These are phyloP conservation scores for Penicillium sclerotiorum DNA, from an alignment of 2,329 filamentous ascomycete species.

Conservation along the genomic window DNA sequence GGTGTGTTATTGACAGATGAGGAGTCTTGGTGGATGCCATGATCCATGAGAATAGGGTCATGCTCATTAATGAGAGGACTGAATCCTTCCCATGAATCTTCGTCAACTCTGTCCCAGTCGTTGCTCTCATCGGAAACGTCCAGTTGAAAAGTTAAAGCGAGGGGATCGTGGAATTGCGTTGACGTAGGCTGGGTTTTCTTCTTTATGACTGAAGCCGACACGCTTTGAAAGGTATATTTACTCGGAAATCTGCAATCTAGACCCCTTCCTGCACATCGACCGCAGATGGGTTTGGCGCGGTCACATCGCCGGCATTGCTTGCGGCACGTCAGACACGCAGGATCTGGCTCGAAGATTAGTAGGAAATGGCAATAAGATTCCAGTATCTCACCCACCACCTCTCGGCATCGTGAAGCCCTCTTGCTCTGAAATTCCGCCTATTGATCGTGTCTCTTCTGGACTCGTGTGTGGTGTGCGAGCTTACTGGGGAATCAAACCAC, in stretches of 20 bases:
- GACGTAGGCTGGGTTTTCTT: not conserved
- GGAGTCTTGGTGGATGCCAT: not conserved
- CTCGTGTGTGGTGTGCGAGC: not conserved
- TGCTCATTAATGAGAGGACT: not conserved
- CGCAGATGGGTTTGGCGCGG: not conserved
- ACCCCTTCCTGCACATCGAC: not conserved
- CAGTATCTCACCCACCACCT: not conserved
- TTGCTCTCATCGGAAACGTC: not conserved
- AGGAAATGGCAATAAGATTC: not conserved
- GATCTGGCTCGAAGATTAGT: not conserved
- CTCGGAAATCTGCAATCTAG: not conserved
- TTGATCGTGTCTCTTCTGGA: not conserved
- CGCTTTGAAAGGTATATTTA: not conserved
- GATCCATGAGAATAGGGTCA: not conserved
- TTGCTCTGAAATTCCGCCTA: not conserved
- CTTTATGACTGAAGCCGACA: not conserved
- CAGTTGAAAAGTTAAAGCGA: not conserved
- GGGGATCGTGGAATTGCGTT: not conserved
- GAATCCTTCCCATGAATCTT: not conserved
- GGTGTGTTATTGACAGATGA: not conserved
- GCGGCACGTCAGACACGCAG: not conserved
- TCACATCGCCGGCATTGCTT: conserved; percentile 1
- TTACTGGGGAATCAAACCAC: not conserved
- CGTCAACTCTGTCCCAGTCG: not conserved
- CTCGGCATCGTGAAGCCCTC: not conserved